Percentiles rank a stretch among this genome's conserved stretches.
phyloP scores from a whole-genome alignment of 176 grass and related monocot species.

The Ampelocalamus luodianensis region DNA sequence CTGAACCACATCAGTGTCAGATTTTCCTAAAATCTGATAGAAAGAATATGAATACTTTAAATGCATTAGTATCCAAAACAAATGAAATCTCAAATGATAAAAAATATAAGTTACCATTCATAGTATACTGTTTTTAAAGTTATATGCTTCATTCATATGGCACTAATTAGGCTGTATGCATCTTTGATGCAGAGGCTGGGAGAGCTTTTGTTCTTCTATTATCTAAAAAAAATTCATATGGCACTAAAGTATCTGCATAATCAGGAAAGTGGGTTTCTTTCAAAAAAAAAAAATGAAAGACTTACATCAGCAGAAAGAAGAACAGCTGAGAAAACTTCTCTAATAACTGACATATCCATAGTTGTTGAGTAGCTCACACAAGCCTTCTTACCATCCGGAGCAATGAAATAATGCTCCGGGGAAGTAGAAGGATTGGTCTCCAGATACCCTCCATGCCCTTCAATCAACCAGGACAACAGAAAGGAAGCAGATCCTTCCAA shows the following conservation, averaged over 20 bases:
- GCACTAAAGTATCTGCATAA: not conserved
- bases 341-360: constrained; percentile 90
- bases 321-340: constrained; percentile 76
- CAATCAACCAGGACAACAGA: constrained; percentile 82
- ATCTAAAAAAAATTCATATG: no score
- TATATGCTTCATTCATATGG: constrained; percentile 1
- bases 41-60: constrained; percentile 13
- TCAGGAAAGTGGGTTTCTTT: not conserved
- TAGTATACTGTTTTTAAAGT: constrained; percentile 18
- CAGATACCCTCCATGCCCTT: constrained; percentile 60
- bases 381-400: constrained; percentile 74
- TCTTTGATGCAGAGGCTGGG: no score
- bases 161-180: no score
- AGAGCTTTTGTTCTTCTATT: no score
- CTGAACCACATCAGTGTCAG: constrained; percentile 58
- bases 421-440: constrained; percentile 94
- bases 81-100: constrained; percentile 12
- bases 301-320: constrained; percentile 71
- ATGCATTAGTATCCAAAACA: constrained; percentile 17
- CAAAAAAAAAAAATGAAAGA: constrained; percentile 16
- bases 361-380: constrained; percentile 92
- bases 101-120: constrained; percentile 9
- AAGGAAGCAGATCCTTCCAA: constrained; percentile 84
- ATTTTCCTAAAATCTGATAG: constrained; percentile 74
- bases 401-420: constrained; percentile 88